phyloP scores from a whole-genome alignment of 768 basidiomycete genomes.

The Melanogaster broomeanus region DNA sequence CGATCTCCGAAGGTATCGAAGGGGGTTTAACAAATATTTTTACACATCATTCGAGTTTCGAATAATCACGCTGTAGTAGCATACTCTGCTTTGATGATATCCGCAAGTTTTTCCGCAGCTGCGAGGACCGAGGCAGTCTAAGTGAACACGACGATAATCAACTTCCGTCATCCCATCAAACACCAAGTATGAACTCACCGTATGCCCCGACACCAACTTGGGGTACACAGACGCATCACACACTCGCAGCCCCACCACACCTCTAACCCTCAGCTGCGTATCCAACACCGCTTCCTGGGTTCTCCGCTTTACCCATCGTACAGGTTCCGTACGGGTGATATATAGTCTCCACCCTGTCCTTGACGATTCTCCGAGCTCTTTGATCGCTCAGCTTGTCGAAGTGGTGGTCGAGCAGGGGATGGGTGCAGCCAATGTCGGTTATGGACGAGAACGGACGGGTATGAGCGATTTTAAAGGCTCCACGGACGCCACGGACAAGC shows the following conservation, averaged over 20 bases:
- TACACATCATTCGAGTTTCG: background rate
- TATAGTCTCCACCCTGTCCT: conserved; percentile 38
- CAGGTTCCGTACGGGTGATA: conserved; percentile 46
- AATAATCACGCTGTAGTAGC: background rate
- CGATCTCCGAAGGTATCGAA: no score
- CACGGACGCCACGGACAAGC: conserved; percentile 42
- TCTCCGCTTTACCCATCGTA: conserved; percentile 39
- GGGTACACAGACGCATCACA: conserved; percentile 50
- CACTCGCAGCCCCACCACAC: conserved; percentile 42
- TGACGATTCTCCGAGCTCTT: conserved; percentile 37
- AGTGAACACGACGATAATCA: background rate
- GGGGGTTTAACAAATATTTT: background rate
- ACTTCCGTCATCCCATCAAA: background rate
- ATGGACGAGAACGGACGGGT: conserved; percentile 40
- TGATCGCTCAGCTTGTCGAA: conserved; percentile 34
- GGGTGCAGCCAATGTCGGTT: conserved; percentile 31
- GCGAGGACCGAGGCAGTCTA: conserved; percentile 33
- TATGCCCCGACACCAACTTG: conserved; percentile 44
- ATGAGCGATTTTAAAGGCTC: conserved; percentile 38
- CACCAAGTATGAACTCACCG: conserved; percentile 32
- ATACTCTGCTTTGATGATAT: conserved; percentile 31
- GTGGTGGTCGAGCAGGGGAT: conserved; percentile 39
- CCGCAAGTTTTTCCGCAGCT: conserved; percentile 37
- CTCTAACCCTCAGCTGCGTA: conserved; percentile 43
- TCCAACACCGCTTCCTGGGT: conserved; percentile 45